Evolutionary conservation across 2,329 filamentous ascomycete genomes (phyloP).

Genomic region (Phyllosticta paracitricarpa): DNA sequence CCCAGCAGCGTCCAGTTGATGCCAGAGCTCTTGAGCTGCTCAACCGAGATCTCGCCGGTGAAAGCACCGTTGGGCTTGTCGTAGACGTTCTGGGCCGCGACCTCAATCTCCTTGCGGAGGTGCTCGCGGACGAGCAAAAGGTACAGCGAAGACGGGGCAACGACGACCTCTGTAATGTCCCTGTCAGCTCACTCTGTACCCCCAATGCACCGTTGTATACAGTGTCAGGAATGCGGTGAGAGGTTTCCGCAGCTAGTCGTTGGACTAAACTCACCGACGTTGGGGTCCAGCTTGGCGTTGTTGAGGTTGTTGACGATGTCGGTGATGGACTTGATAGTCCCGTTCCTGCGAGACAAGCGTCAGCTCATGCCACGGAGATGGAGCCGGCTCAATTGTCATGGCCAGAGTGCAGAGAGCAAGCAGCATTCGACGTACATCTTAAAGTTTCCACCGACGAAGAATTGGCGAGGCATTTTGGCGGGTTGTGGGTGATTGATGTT

Average conservation of each 20-base stretch:
- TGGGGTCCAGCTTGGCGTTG: slow-evolving; percentile 67
- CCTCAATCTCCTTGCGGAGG: slow-evolving; percentile 65
- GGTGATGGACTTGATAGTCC: slow-evolving; percentile 79
- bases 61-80: slow-evolving; percentile 95
- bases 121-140: slow-evolving; percentile 76
- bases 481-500: neutral
- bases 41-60: slow-evolving; percentile 90
- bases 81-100: slow-evolving; percentile 94
- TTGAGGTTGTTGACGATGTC: slow-evolving; percentile 86
- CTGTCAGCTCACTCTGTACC: neutral
- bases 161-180: slow-evolving; percentile 68
- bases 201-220: neutral
- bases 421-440: slow-evolving; percentile 67
- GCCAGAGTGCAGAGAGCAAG: neutral
- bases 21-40: slow-evolving; percentile 79
- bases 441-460: slow-evolving; percentile 98
- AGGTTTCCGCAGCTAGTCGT: neutral
- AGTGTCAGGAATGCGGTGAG: slow-evolving; percentile 10
- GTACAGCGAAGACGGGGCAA: slow-evolving; percentile 85
- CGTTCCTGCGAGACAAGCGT: slow-evolving; percentile 58
- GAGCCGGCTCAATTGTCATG: slow-evolving; percentile 2
- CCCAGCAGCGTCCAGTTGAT: slow-evolving; percentile 88
- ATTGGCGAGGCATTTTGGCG: slow-evolving; percentile 80
- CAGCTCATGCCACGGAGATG: neutral
- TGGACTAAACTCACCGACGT: slow-evolving; percentile 49